Base-by-base conservation (phyloP, 2,329 filamentous ascomycete species). In the Cladobotryum mycophilum region DNA sequence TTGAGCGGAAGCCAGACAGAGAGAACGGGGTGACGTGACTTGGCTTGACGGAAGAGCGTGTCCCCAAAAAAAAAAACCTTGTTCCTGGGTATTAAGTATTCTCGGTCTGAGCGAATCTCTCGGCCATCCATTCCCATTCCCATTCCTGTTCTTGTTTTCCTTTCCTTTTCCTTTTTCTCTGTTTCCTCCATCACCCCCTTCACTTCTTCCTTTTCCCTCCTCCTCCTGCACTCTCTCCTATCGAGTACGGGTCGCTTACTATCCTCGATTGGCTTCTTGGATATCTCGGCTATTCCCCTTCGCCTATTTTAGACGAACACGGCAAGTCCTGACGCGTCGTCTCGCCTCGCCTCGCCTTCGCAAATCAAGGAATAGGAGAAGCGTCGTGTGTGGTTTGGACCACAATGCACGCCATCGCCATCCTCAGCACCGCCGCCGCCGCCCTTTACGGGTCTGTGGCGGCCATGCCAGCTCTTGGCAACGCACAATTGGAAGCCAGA, bases 321-420 rank as follows among this genome's bases (percentile, higher is more conserved):
- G 25, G 8, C 25, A 30, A 30, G 8, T 30, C 25, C 25, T 30
- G 25, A 30, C 25, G 25, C 25, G 25, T 30, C 25, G 25, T 30
- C 36, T 13, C 36, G 36, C 36, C 36, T 38, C 36, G 36, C 36
- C 35, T 37, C 35, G 35, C 35, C 35, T 37, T n/a, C n/a, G n/a
- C n/a, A n/a, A n/a, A 14, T 17, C 15, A 14, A 17, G 13, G 11
- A 14, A 4, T 4, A 38, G 36, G 13, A 14, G 36, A 38, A 25
- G 4, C 4, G 22, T 7, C 4, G 22, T 11, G 25, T 30, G 25
- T 11, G 25, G 25, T 30, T 11, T 7, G 9, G 22, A 30, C 25
- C 25, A 59, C 48, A 46, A 70, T 70, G 67, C 61, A 64, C 53
- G 54, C 65, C 15, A 61, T 60, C 38, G 59, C 57, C 34, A 53